Evolutionary conservation across 345 rosid species (phyloP).

Genomic region (Hirschfeldia incana): DNA sequence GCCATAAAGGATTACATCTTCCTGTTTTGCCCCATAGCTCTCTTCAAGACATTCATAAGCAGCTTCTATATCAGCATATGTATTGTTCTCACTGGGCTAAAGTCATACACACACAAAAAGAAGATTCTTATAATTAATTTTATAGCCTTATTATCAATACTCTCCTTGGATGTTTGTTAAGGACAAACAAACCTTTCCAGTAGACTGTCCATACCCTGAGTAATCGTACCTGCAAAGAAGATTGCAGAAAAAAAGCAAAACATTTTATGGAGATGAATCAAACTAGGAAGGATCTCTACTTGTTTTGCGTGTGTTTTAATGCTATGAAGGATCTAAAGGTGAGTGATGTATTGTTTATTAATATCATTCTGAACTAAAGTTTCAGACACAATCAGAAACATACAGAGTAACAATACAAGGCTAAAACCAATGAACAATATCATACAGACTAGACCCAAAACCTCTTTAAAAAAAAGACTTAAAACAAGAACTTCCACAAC

Average conservation of each 20-base stretch:
- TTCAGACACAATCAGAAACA: too few relatives aligned
- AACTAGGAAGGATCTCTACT: background rate
- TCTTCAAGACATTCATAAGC: slow-evolving; percentile 93
- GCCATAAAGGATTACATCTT: slow-evolving; percentile 92
- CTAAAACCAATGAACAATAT: too few relatives aligned
- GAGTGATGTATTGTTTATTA: too few relatives aligned
- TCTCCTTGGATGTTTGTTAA: background rate
- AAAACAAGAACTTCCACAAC: too few relatives aligned
- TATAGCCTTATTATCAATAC: background rate
- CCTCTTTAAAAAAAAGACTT: too few relatives aligned
- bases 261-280: slow-evolving; percentile 7
- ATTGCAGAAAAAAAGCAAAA: slow-evolving; percentile 35
- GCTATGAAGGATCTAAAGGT: background rate
- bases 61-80: slow-evolving; percentile 96
- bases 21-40: slow-evolving; percentile 79
- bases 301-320: background rate
- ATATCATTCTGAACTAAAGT: too few relatives aligned
- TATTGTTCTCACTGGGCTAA: slow-evolving; percentile 97
- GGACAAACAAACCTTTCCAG: slow-evolving; percentile 79
- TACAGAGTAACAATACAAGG: too few relatives aligned
- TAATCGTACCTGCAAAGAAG: slow-evolving; percentile 75
- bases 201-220: slow-evolving; percentile 93
- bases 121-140: slow-evolving; percentile 12
- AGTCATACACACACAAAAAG: slow-evolving; percentile 16
- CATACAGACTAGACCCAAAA: too few relatives aligned